Evolutionary conservation across 1,139 yeast genomes (phyloP), one percentile per base, ranked within the genome.

Genomic region (Waltiozyma sp.): DNA sequence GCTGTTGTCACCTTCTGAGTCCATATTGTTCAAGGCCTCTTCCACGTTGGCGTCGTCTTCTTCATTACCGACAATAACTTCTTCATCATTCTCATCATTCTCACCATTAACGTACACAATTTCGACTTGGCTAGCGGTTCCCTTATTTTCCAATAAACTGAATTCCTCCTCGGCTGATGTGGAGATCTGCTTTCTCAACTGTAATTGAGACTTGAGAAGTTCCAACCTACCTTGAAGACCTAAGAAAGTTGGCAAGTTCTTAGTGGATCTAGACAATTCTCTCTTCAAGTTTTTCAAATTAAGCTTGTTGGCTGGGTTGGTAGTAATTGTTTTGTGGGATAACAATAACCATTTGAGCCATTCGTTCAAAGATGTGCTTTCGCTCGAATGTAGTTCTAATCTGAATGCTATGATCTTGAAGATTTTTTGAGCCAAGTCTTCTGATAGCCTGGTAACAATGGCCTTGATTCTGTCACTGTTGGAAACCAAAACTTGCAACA

Each of bases 311-410:
- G 78, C 73, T 14, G 34, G 34, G 34, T 31, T 31, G 19, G 37
- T 14, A 8, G n/a, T 35, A 43, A 81, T 65, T 41, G 69, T 65
- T 14, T 93, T 91, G 57, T 86, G 94, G 38, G 77, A 74, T 38
- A 86, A 75, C 49, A 86, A 66, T 37, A 83, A 72, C 86, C 93
- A 84, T 58, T 87, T 84, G 54, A 88, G 74, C 94, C 96, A 84
- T 41, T 74, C 71, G 49, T 80, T 79, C 48, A 88, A 70, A 44
- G 77, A 77, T 36, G 77, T 79, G 40, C 88, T 84, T 52, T 87
- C 75, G 28, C 69, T 62, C 9, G 78, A 76, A 9, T 71, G 64
- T 42, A 86, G 72, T 38, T 84, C 78, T 47, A 83, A 70, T 55
- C 80, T 70, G 53, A 79, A 84, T 3, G 87, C 80, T 26, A 85